Evolutionary conservation across 352 stramenopile genomes (phyloP), one percentile per base, ranked within the genome.

Genomic region (Phytophthora pseudosyringae): DNA sequence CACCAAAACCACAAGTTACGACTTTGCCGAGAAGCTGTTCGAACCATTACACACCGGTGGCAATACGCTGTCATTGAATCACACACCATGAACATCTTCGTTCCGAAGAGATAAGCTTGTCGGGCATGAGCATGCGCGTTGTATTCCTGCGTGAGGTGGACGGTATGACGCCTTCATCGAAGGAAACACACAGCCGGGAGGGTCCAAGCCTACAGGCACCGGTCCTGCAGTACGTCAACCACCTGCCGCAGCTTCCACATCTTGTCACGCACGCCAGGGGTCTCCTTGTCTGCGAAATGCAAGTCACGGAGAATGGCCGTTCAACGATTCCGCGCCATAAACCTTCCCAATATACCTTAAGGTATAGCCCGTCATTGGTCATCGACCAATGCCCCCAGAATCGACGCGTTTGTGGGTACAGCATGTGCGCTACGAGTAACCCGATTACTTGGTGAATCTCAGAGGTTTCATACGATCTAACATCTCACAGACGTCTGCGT

Each of bases 51-150:
- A 18, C 21, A 46, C 48, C 48, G 18, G 15, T 65, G 58, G 21
- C 47, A 59, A 40, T 68, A 62, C 3, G 43, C 59, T 5, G 25
- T 41, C 11, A 1, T 15, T 2, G 59, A 56, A 32, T 68, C 59
- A 16, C 59, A 57, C 26, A 18, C 16, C 59, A 68, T 68, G 29
- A 68, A 58, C 21, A 67, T 15, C 26, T 67, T 66, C 3, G 47
- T 55, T 6, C 50, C 59, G 50, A 61, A 67, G 21, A 1, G 21
- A 2, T 21, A 21, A 2, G 21, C 21, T 21, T 21, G 21, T 21
- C 21, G 21, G 15, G 64, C 53, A 73, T 76, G n/a, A 74, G 76
- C 59, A 76, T 73, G 0, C 64, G 46, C 0, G 66, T 78, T 0
- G 59, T 75, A 52, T 81, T 73, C 2, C 62, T 39, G 4, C 35